Evolutionary conservation across 2,329 filamentous ascomycete genomes (phyloP).

Genomic region (Xylaria polymorpha): DNA sequence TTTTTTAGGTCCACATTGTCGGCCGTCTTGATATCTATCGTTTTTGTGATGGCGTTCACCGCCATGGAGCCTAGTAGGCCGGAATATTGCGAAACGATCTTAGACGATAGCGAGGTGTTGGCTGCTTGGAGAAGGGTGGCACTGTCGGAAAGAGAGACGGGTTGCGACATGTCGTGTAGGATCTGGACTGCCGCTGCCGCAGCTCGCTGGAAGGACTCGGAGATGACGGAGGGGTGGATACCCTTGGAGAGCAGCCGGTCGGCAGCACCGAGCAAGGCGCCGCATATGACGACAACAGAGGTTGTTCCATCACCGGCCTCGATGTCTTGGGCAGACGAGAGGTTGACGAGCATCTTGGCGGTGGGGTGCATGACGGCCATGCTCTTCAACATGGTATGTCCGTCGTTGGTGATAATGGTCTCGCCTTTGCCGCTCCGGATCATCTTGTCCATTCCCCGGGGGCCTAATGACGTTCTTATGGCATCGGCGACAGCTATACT

Average conservation of each 20-base stretch:
- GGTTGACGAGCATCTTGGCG: constrained; percentile 98
- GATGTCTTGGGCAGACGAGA: constrained; percentile 96
- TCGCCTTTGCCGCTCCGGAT: constrained; percentile 96
- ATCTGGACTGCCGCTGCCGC: constrained; percentile 89
- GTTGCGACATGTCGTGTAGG: constrained; percentile 94
- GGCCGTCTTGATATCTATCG: constrained; percentile 93
- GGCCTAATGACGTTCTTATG: constrained; percentile 94
- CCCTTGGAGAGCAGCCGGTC: constrained; percentile 91
- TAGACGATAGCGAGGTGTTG: constrained; percentile 95
- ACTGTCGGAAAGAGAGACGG: constrained; percentile 88
- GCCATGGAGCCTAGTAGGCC: constrained; percentile 97
- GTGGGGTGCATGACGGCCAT: constrained; percentile 99
- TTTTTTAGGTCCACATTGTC: constrained; percentile 95
- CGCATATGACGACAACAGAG: constrained; percentile 97
- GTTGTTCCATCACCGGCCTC: constrained; percentile 98
- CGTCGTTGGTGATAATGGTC: constrained; percentile 99
- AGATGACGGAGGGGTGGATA: constrained; percentile 97
- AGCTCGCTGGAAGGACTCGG: constrained; percentile 95
- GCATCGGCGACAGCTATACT: constrained; percentile 90
- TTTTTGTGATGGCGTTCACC: constrained; percentile 94
- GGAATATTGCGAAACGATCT: constrained; percentile 98
- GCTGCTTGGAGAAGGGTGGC: constrained; percentile 93
- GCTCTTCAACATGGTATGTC: constrained; percentile 98
- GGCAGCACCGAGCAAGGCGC: constrained; percentile 91
- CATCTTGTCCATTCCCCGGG: constrained; percentile 99